Evolutionary conservation across 805 yeast species (phyloP), one percentile per base, ranked within the genome.

Genomic region (Metschnikowia similis): DNA sequence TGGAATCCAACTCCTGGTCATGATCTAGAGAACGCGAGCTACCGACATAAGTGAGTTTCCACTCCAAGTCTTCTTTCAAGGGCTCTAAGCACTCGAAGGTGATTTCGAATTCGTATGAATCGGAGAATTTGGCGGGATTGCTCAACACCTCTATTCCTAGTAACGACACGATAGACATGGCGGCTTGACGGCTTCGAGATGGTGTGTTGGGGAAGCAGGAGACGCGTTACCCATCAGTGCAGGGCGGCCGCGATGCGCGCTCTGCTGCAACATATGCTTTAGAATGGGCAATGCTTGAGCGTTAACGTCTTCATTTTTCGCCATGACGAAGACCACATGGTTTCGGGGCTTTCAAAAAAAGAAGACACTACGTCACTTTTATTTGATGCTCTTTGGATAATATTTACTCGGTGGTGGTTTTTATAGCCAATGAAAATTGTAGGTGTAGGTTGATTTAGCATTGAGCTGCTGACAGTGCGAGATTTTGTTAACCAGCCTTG

Each of bases 41-140:
- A 1, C 99, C 99, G 37, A 94, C 99, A 59, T 94, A 94, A 1
- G 97, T 92, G 50, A 94, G 74, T 66, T 94, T 94, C 99, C 99
- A 94, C 67, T 94, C 99, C 50, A 94, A 75, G 66, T 94, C 99
- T 61, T 87, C 90, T 60, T 82, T 88, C 57, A 94, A 74, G 1
- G 96, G 90, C 67, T 94, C 99, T 42, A 92, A 72, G 67, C 99
- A 94, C 69, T 94, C 99, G 63, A 94, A 94, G 0, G 99, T 94
- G 68, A 94, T 94, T 67, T 94, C 98, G 65, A 94, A 91, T 65
- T 94, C 95, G 59, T 94, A 94, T 2, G 97, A 88, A 61, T 89
- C 97, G 4, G 88, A 77, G 74, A 94, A 94, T 56, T 85, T 82
- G 5, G 98, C 97, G 4, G 99, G 99, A 61, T 94, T 94, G 66